Evolutionary conservation across 139 green algal genomes (phyloP).

Genomic region (Coccomyxa sp.): DNA sequence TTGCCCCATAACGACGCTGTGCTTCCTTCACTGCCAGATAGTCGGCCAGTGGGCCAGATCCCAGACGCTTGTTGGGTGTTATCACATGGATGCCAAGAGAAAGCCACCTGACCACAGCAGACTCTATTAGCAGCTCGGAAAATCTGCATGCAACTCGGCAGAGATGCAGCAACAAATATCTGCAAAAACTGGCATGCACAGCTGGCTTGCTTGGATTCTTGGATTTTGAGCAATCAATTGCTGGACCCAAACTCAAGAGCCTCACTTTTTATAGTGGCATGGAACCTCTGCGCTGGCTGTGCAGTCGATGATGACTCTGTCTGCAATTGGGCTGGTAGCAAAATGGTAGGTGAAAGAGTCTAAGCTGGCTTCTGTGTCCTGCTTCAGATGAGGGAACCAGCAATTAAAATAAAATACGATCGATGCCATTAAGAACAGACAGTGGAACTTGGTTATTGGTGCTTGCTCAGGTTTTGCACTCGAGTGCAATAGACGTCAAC

Average conservation of each 20-base stretch:
- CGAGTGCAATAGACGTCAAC: background rate
- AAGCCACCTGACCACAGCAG: conserved; percentile 21
- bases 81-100: conserved; percentile 26
- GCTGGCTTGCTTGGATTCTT: too few species aligned
- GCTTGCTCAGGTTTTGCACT: background rate
- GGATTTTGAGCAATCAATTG: too few species aligned
- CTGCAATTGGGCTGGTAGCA: background rate
- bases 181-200: too few species aligned
- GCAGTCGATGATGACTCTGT: conserved; percentile 16
- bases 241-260: too few species aligned
- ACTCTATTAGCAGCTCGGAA: background rate
- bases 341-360: background rate
- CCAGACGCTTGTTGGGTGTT: conserved; percentile 56
- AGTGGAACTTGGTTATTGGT: background rate
- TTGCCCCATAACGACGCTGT: background rate
- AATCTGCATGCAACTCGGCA: background rate
- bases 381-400: conserved; percentile 19
- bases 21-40: conserved; percentile 25
- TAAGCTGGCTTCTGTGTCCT: background rate
- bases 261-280: background rate
- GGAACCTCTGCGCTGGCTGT: conserved; percentile 9
- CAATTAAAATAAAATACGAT: background rate
- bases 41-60: conserved; percentile 34
- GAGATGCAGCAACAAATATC: too few species aligned
- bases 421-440: too few species aligned